Evolutionary conservation across 2,329 filamentous ascomycete species (phyloP), one percentile per base, ranked within the genome.

Genomic region (Sporothrix brunneoviolacea): DNA sequence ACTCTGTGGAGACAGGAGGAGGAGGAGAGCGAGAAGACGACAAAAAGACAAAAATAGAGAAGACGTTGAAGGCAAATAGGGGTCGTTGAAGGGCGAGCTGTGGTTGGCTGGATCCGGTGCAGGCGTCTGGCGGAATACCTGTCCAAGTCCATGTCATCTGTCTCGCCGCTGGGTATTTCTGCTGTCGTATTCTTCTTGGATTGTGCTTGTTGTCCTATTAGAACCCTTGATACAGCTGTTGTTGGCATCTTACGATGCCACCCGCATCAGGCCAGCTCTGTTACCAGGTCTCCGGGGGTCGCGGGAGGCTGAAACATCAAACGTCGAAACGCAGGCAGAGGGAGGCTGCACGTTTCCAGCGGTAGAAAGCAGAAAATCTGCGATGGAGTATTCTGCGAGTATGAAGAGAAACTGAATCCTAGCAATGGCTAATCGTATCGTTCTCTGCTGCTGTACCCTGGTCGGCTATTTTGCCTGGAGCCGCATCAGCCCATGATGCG

Each of bases 401-500:
- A n/a, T n/a, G n/a, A n/a, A n/a, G n/a, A n/a, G n/a, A n/a, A n/a
- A n/a, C n/a, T n/a, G n/a, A n/a, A n/a, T n/a, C 8, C 32, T 28
- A 28, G 32, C 21, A 5, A 12, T 36, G 15, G 8, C 28, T 30
- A 12, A 7, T 30, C n/a, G 24, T 7, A 28, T 42, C 33, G 41
- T n/a, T 15, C 21, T 7, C 33, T 24, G n/a, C 10, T 4, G 28
- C 24, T 12, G 24, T 30, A 37, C 30, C 44, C 35, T 28, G 24
- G 44, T 47, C 44, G 24, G 16, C 13, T 21, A 18, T n/a, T 10
- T 27, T 40, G 19, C 30, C n/a, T 24, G 16, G 22, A 33, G 13
- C 33, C 36, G 15, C 35, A 53, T 56, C 54, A 54, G 52, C 50
- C 39, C 50, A 56, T 54, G 32, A 41, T 44, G 37, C 35, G 19